phyloP scores from a whole-genome alignment of 1,284 basidiomycete species.

The Papiliotrema fonsecae region DNA sequence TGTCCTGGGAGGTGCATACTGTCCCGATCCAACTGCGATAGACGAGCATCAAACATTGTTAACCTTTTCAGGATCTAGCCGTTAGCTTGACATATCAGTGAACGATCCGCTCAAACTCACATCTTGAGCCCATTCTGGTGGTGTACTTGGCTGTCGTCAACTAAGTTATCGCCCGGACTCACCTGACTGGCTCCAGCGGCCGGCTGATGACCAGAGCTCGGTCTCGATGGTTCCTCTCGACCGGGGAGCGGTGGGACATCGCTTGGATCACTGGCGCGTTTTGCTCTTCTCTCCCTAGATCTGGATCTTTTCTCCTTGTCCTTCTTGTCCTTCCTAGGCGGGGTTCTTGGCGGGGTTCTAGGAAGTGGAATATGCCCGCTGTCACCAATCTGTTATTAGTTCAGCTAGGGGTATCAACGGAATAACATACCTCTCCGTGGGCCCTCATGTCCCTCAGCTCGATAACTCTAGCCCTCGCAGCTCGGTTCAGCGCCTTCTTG shows the following conservation, averaged over 20 bases:
- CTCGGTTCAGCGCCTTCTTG: constrained; percentile 42
- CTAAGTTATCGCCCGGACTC: no score
- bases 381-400: neutral
- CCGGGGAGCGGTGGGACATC: neutral
- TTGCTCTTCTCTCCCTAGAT: neutral
- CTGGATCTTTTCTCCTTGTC: neutral
- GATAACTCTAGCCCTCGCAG: constrained; percentile 41
- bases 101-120: constrained; percentile 20
- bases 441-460: constrained; percentile 36
- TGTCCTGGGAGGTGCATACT: no score
- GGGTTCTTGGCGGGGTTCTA: neutral
- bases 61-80: constrained; percentile 27
- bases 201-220: neutral
- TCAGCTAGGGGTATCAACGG: no score
- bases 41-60: constrained; percentile 24
- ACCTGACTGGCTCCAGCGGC: no score
- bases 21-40: no score
- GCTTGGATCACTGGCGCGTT: neutral
- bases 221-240: no score
- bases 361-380: neutral
- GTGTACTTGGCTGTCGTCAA: constrained; percentile 7
- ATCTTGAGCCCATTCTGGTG: constrained; percentile 34
- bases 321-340: constrained; percentile 1
- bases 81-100: neutral
- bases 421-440: constrained; percentile 13